Evolutionary conservation across 768 basidiomycete genomes (phyloP).

Genomic region (Lentinula boryana): DNA sequence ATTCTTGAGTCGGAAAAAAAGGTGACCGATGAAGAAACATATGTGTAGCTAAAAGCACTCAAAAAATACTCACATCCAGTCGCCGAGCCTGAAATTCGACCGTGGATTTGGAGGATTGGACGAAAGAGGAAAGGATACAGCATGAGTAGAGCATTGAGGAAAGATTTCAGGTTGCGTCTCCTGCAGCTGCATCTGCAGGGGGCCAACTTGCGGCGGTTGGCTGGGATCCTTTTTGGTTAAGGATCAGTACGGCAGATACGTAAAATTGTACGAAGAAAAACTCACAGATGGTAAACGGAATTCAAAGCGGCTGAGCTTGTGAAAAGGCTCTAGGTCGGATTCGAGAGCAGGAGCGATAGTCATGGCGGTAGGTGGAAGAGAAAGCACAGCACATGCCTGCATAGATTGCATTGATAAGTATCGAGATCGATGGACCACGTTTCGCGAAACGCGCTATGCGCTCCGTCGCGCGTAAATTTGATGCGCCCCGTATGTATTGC

Average conservation of each 20-base stretch:
- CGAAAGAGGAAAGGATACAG: constrained; percentile 50
- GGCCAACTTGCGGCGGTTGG: constrained; percentile 11
- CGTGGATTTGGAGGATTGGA: constrained; percentile 68
- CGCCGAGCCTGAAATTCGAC: constrained; percentile 60
- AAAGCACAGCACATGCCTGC: constrained; percentile 53
- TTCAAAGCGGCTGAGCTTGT: constrained; percentile 44
- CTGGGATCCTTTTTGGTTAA: background rate
- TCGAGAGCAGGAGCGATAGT: constrained; percentile 54
- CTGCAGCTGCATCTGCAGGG: constrained; percentile 12
- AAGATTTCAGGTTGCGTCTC: constrained; percentile 10
- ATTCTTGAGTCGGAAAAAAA: constrained; percentile 11
- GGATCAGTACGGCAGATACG: constrained; percentile 1
- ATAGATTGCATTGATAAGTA: constrained; percentile 5
- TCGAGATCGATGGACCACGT: constrained; percentile 18
- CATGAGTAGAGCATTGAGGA: constrained; percentile 13
- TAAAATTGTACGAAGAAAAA: background rate
- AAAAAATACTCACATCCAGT: constrained; percentile 55
- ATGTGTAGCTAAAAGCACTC: constrained; percentile 18
- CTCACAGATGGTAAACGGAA: constrained; percentile 11
- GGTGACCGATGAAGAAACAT: constrained; percentile 14
- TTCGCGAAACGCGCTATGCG: constrained; percentile 18
- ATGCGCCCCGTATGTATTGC: constrained; percentile 16
- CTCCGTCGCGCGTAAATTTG: constrained; percentile 12
- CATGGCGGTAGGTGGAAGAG: constrained; percentile 41
- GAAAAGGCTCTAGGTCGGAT: constrained; percentile 54